These are phyloP conservation scores for Cladosporium sp. DNA, from an alignment of 2,329 filamentous ascomycete species.

Conservation along the genomic window DNA sequence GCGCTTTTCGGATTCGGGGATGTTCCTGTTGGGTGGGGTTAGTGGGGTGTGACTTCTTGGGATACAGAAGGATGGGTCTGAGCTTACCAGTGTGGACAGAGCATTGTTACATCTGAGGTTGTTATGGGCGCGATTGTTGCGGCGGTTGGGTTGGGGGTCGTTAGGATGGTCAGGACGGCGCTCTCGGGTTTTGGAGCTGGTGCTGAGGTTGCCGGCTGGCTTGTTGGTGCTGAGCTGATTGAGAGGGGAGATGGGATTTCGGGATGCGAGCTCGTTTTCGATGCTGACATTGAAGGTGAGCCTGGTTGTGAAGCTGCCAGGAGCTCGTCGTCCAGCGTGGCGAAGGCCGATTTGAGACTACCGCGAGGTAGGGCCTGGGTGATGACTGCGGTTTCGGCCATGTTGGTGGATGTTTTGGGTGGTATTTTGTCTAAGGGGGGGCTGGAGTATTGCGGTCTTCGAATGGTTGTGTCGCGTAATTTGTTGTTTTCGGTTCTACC, in stretches of 20 bases:
- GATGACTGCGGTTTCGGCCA: conserved; percentile 9
- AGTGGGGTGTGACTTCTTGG: background rate
- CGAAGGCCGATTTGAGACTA: conserved; percentile 5
- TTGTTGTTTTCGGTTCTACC: no score
- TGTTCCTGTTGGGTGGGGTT: background rate
- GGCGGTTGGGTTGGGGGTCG: background rate
- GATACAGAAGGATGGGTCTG: background rate
- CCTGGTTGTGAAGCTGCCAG: conserved; percentile 8
- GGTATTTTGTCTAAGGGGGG: background rate
- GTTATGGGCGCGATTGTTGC: background rate
- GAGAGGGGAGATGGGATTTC: background rate
- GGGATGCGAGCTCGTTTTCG: background rate
- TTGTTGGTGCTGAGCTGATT: background rate
- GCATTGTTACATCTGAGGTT: background rate
- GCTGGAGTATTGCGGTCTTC: no score
- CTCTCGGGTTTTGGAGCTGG: background rate
- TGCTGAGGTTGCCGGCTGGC: conserved; percentile 3
- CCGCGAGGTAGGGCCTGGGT: conserved; percentile 4
- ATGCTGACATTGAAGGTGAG: background rate
- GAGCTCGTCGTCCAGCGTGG: conserved; percentile 11
- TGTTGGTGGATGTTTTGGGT: background rate
- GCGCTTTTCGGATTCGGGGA: background rate
- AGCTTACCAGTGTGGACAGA: conserved; percentile 8
- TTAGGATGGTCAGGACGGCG: conserved; percentile 1
- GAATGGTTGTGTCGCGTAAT: no score